Evolutionary conservation across 2,329 filamentous ascomycete genomes (phyloP), one percentile per base, ranked within the genome.

Genomic region (Sporothrix protearum): DNA sequence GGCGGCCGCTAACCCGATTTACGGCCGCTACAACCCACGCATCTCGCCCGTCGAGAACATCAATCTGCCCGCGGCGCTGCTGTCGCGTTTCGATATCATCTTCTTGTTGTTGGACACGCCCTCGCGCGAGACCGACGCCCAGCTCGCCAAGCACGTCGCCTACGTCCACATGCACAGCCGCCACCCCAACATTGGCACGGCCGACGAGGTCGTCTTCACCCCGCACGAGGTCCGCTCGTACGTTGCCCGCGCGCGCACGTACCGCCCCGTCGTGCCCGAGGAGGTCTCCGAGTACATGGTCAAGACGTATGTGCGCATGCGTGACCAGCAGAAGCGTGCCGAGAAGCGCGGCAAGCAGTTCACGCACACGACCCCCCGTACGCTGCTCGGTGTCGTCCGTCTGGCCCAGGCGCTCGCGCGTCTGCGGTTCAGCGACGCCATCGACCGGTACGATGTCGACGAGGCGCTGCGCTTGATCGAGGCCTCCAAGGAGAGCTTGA

Each of bases 1-100:
- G 19, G 95, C 96, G 22, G 96, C 96, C 25, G 96, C 96, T 76
- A 99, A 99, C 83, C 96, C 96, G 72, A 88, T 99, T 55, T 99
- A 99, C 78, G 96, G 96, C 75, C 93, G 96, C 74, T 99, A 99
- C 85, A 99, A 99, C 83, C 96, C 96, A 71, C 93, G 94, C 74
- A 92, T 99, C 77, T 97, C 95, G 0, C 96, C 96, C 0, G 94
- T 99, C 33, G 96, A 99, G 81, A 99, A 99, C 82, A 99, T 99
- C 83, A 99, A 99, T 81, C 89, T 99, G 53, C 96, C 96, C n/a
- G 96, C 96, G 22, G 96, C 96, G 25, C 88, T 99, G 25, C 88
- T 99, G 70, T 97, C 95, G 73, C 93, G 96, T 88, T 99, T 99
- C 82, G 96, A 99, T 80, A 87, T 99, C 76, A 88, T 99, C 76